phyloP scores from a whole-genome alignment of 345 rosid species.

The Microthlaspi erraticum region DNA sequence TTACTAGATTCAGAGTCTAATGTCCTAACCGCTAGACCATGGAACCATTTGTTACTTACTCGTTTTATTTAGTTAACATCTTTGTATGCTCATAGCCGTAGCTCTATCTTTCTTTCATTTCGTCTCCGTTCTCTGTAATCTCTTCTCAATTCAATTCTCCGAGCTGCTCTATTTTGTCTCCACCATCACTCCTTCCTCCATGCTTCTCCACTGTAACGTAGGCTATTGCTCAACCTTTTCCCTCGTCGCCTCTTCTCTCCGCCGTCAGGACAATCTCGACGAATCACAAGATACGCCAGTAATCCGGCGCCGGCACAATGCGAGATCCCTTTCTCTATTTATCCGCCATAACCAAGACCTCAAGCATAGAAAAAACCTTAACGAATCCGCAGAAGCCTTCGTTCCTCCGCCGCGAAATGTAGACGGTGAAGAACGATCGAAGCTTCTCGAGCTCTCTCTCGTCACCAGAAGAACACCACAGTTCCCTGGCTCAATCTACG shows the following conservation, averaged over 20 bases:
- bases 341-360: slow-evolving; percentile 48
- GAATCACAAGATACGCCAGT: slow-evolving; percentile 35
- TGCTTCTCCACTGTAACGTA: slow-evolving; percentile 39
- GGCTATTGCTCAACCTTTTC: slow-evolving; percentile 38
- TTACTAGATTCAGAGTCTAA: slow-evolving; percentile 93
- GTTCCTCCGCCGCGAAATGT: slow-evolving; percentile 35
- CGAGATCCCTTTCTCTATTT: slow-evolving; percentile 52
- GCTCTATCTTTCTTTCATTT: not conserved
- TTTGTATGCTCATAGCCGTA: too few relatives aligned
- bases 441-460: slow-evolving; percentile 64
- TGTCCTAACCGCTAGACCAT: slow-evolving; percentile 95
- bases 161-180: slow-evolving; percentile 32
- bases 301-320: slow-evolving; percentile 63
- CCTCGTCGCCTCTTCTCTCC: slow-evolving; percentile 43
- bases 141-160: slow-evolving; percentile 5
- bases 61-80: too few relatives aligned
- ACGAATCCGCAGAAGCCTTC: slow-evolving; percentile 28
- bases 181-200: slow-evolving; percentile 37
- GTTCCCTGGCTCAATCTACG: slow-evolving; percentile 69
- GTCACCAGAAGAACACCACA: slow-evolving; percentile 64
- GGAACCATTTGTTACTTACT: slow-evolving; percentile 54
- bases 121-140: not conserved
- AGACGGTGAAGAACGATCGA: slow-evolving; percentile 50
- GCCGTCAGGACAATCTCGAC: slow-evolving; percentile 33
- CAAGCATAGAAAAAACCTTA: slow-evolving; percentile 21